Evolutionary conservation across 768 basidiomycete species (phyloP).

Genomic region (Tricholoma hemisulphureum): DNA sequence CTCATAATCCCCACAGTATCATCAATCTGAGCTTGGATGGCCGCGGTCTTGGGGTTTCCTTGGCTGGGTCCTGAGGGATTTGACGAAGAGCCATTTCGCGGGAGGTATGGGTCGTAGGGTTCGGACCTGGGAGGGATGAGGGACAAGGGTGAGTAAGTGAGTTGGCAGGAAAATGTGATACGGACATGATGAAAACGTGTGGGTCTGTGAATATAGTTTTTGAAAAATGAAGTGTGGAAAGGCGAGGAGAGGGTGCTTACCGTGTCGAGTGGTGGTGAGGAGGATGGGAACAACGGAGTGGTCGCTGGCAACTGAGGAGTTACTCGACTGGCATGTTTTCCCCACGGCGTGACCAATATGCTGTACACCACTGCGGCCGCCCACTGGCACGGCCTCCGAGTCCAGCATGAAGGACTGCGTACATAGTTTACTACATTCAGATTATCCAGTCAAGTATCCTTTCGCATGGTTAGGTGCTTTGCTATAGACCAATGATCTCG

Average conservation of each 20-base stretch:
- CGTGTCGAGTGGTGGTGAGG: conserved; percentile 40
- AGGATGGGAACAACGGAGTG: conserved; percentile 21
- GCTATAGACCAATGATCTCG: too few species aligned
- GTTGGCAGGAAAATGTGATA: conserved; percentile 11
- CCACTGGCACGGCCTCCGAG: too few species aligned
- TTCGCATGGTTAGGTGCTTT: too few species aligned
- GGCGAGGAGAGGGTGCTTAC: conserved; percentile 23
- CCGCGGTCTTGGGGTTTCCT: conserved; percentile 84
- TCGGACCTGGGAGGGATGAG: conserved; percentile 77
- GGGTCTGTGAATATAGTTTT: conserved; percentile 21
- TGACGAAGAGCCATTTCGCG: conserved; percentile 72
- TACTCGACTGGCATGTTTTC: conserved; percentile 26
- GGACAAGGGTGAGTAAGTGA: conserved; percentile 13
- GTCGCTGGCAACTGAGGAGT: conserved; percentile 23
- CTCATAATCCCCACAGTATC: conserved; percentile 97
- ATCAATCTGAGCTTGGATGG: conserved; percentile 96
- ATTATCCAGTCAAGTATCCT: too few species aligned
- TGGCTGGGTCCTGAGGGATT: conserved; percentile 47
- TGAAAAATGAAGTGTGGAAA: background rate
- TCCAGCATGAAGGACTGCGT: too few species aligned
- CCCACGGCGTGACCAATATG: conserved; percentile 34
- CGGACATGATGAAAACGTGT: conserved; percentile 40
- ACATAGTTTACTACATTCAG: too few species aligned
- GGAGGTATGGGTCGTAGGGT: conserved; percentile 98
- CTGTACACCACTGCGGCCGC: too few species aligned